Percentiles rank a stretch among this genome's conserved stretches.
Conservation (phyloP, 2,329 filamentous ascomycete genomes). For the Talaromyces sp. region DNA sequence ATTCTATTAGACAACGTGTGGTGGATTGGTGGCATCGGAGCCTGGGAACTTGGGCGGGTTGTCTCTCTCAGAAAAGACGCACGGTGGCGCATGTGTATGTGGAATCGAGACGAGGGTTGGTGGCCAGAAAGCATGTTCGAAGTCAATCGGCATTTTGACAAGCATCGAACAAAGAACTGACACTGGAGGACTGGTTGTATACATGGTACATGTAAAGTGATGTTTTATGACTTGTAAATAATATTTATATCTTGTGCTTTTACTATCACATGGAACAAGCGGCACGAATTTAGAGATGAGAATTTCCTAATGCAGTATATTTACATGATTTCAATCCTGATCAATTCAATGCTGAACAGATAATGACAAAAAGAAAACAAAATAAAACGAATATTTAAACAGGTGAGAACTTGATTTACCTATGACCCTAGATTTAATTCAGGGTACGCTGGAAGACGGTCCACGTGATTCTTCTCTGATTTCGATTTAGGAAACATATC, state of each 20-base stretch:
- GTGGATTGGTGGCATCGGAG: constrained; percentile 28
- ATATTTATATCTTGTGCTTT: neutral
- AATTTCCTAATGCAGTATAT: neutral
- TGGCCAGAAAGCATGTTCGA: constrained; percentile 23
- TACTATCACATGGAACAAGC: neutral
- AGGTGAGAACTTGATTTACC: neutral
- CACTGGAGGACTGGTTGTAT: neutral
- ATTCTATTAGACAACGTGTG: constrained; percentile 28
- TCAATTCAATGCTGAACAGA: neutral
- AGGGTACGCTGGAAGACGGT: neutral
- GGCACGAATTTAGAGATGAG: neutral
- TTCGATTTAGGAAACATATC: neutral
- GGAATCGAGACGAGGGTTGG: constrained; percentile 18
- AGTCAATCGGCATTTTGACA: constrained; percentile 1
- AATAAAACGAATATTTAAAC: neutral
- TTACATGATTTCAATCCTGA: neutral
- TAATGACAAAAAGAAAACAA: neutral
- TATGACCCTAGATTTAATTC: neutral
- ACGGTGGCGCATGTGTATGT: neutral
- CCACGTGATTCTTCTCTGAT: neutral
- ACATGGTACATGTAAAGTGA: neutral
- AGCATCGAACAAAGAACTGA: neutral
- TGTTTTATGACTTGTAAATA: neutral
- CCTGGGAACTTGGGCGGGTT: constrained; percentile 21
- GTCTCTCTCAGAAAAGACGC: constrained; percentile 17